Evolutionary conservation across 164 flowering plant genomes (phyloP), one percentile per base, ranked within the genome.

Genomic region (Kingdonia uniflora): DNA sequence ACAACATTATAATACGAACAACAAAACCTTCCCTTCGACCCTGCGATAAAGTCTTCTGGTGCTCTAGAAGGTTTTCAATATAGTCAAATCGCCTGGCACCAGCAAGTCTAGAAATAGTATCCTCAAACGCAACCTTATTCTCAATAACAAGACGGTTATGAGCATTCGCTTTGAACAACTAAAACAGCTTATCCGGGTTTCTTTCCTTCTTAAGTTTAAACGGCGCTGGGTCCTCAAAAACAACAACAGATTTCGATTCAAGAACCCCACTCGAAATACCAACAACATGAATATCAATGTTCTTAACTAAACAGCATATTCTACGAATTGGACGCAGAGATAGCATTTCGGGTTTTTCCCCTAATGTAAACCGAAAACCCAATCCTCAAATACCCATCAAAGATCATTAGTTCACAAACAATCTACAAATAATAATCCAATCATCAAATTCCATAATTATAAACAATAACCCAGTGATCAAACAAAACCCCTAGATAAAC

Each of bases 1-100:
- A 86, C 53, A 86, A 59, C 78, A 68, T 76, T 45, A 83, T 86
- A 52, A 86, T 78, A 37, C 95, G 69, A 45, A 81, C 54, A 42
- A 81, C 52, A 53, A 86, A 86, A 20, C 91, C 91, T 52, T 82
- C 87, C 0, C 84, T 77, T 12, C 88, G 77, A 11, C 84, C 85
- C 42, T 81, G 88, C 0, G 82, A 82, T 37, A 81, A 69, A 1
- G 70, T 24, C 69, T 78, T 80, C 59, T 86, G 95, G 13, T 78
- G 82, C 66, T 83, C 95, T 37, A 83, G 84, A 15, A 81, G 62
- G 24, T 73, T 57, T 69, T 79, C 84, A 41, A 82, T 76, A 69
- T 74, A 79, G 65, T 81, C 85, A 52, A 73, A 76, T n/a, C 80
- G 54, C 0, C 79, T 51, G 2, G 90, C 90, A 26, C 87, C 95